A percentile compares a stretch with the other conserved stretches of the same genome.
phyloP scores from a whole-genome alignment of 2,329 filamentous ascomycete genomes.

The Apiospora arundinis region DNA sequence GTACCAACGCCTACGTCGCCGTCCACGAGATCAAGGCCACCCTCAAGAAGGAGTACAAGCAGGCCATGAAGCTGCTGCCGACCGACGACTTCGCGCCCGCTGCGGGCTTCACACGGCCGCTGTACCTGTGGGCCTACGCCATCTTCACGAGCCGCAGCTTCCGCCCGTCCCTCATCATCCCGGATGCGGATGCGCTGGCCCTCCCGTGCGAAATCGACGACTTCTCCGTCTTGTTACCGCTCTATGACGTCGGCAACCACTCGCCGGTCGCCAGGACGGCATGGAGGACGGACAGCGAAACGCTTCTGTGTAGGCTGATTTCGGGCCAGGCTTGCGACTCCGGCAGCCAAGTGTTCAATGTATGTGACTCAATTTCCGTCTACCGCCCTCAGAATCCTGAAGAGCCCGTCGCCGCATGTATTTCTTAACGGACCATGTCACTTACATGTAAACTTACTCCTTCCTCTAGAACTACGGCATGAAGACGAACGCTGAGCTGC shows the following conservation, averaged over 20 bases:
- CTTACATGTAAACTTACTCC: not conserved
- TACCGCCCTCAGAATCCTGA: no score
- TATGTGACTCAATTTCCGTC: not conserved
- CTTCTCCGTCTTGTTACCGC: conserved; percentile 72
- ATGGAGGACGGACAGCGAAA: conserved; percentile 60
- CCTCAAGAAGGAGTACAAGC: conserved; percentile 53
- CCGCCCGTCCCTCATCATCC: conserved; percentile 63
- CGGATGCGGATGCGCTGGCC: conserved; percentile 41
- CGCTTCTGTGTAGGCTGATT: conserved; percentile 48
- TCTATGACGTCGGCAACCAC: conserved; percentile 78
- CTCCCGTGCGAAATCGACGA: conserved; percentile 56
- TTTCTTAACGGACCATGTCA: no score
- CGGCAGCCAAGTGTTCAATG: conserved; percentile 57
- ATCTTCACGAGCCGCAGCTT: conserved; percentile 72
- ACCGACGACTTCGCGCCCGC: conserved; percentile 27
- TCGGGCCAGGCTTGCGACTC: conserved; percentile 51
- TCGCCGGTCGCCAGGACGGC: conserved; percentile 59
- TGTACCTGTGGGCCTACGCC: conserved; percentile 70
- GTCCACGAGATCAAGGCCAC: conserved; percentile 50
- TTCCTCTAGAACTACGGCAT: conserved; percentile 70
- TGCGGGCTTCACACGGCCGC: conserved; percentile 49
- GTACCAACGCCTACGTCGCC: conserved; percentile 40
- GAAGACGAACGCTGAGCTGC: conserved; percentile 76
- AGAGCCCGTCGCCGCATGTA: no score
- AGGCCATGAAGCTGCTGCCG: conserved; percentile 48